Conservation (phyloP, 805 yeast species). For the Lipomyces anomalus region DNA sequence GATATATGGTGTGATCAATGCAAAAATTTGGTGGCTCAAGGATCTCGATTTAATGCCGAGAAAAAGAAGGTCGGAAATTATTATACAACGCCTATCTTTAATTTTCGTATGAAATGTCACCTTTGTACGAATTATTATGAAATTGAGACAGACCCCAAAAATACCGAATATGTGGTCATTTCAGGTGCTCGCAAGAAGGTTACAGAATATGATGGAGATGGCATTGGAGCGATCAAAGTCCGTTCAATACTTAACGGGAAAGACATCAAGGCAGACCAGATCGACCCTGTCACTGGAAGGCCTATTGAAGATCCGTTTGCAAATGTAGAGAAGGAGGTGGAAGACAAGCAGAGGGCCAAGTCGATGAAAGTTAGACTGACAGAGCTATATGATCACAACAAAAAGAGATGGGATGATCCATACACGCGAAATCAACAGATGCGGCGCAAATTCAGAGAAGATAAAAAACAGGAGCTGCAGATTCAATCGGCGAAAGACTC, state of each 20-base stretch:
- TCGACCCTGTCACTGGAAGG: background rate
- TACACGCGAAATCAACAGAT: constrained; percentile 26
- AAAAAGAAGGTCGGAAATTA: constrained; percentile 30
- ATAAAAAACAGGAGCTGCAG: constrained; percentile 14
- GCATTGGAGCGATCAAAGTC: constrained; percentile 3
- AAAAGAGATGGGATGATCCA: constrained; percentile 27
- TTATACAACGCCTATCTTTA: constrained; percentile 30
- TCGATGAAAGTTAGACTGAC: constrained; percentile 14
- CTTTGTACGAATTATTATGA: constrained; percentile 27
- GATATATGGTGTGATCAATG: constrained; percentile 30
- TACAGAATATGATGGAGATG: constrained; percentile 15
- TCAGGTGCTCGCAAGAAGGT: constrained; percentile 25
- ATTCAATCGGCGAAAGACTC: constrained; percentile 14
- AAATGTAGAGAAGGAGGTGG: constrained; percentile 17
- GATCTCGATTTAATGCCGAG: constrained; percentile 33
- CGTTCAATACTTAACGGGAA: background rate
- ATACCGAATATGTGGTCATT: constrained; percentile 26
- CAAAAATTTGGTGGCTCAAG: constrained; percentile 27
- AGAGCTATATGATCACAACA: constrained; percentile 18
- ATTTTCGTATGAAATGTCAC: constrained; percentile 30
- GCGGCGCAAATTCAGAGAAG: constrained; percentile 21
- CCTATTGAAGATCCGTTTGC: constrained; percentile 23
- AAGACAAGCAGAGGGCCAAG: constrained; percentile 4
- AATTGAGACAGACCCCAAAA: constrained; percentile 33
- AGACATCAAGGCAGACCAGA: background rate